Evolutionary conservation across 2,329 filamentous ascomycete genomes (phyloP).

Genomic region (Elsinoe australis): DNA sequence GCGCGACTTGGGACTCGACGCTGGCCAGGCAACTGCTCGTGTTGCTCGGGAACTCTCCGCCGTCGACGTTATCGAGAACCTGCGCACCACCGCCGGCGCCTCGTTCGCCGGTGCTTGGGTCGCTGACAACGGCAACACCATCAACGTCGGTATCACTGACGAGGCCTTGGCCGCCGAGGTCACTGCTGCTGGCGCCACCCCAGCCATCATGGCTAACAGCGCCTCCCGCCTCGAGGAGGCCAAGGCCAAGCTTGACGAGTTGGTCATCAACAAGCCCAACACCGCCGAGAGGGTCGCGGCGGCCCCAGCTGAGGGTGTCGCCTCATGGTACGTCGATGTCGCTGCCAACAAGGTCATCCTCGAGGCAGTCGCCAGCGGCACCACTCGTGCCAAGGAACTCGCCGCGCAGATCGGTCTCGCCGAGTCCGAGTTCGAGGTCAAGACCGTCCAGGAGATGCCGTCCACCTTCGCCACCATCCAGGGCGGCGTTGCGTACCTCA

Average conservation of each 20-base stretch:
- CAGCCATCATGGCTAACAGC: constrained; percentile 9
- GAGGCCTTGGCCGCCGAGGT: constrained; percentile 4
- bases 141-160: constrained; percentile 10
- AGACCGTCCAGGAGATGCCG: constrained; percentile 3
- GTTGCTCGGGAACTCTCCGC: constrained; percentile 12
- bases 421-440: constrained; percentile 14
- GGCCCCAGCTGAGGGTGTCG: not conserved
- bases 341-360: constrained; percentile 12
- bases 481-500: constrained; percentile 11
- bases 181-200: constrained; percentile 8
- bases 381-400: not conserved
- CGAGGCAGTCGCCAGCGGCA: not conserved
- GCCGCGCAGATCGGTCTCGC: constrained; percentile 7
- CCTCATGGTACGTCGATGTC: constrained; percentile 10
- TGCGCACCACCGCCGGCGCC: not conserved
- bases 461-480: constrained; percentile 11
- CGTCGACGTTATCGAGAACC: constrained; percentile 8
- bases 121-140: constrained; percentile 12
- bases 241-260: constrained; percentile 3
- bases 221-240: constrained; percentile 8
- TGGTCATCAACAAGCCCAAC: constrained; percentile 1
- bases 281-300: not conserved
- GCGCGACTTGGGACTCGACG: constrained; percentile 9
- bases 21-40: constrained; percentile 6
- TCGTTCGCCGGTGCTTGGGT: constrained; percentile 13